Conservation (phyloP, 441 rosid genomes). For the Rhodomyrtus psidioides region DNA sequence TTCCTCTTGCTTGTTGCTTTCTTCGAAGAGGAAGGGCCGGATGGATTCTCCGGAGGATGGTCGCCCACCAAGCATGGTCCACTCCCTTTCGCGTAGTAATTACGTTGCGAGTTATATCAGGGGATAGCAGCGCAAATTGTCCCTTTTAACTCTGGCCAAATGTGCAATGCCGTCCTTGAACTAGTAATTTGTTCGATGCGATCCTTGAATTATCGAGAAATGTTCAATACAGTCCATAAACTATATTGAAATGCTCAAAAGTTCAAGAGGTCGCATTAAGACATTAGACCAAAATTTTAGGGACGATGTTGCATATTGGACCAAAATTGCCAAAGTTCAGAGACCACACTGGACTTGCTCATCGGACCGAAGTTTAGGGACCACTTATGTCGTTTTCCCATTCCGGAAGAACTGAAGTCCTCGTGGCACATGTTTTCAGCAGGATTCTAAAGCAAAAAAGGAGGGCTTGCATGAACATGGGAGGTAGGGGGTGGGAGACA, state of each 20-base stretch:
- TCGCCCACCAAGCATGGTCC: neutral
- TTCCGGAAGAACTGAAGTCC: neutral
- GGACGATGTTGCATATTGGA: too few species aligned
- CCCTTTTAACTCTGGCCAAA: too few species aligned
- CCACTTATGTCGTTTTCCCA: neutral
- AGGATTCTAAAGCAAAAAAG: neutral
- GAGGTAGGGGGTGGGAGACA: neutral
- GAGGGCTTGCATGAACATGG: neutral
- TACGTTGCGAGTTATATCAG: too few species aligned
- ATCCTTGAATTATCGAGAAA: neutral
- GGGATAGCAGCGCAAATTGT: fast-evolving
- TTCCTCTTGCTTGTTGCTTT: neutral
- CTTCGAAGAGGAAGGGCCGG: neutral
- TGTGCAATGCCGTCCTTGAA: fast-evolving
- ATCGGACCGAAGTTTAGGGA: neutral
- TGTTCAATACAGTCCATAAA: fast-evolving
- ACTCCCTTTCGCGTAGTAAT: neutral
- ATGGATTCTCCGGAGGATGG: neutral
- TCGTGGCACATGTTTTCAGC: neutral
- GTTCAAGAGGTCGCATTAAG: neutral
- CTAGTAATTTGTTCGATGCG: neutral
- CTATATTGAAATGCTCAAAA: neutral
- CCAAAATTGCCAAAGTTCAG: neutral
- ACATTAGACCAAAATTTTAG: too few species aligned
- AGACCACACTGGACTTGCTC: too few species aligned